A percentile compares a stretch with the other conserved stretches of the same genome.
These are phyloP conservation scores for Rhodotorula sp. DNA, from an alignment of 1,284 basidiomycete genomes.

Conservation along the genomic window DNA sequence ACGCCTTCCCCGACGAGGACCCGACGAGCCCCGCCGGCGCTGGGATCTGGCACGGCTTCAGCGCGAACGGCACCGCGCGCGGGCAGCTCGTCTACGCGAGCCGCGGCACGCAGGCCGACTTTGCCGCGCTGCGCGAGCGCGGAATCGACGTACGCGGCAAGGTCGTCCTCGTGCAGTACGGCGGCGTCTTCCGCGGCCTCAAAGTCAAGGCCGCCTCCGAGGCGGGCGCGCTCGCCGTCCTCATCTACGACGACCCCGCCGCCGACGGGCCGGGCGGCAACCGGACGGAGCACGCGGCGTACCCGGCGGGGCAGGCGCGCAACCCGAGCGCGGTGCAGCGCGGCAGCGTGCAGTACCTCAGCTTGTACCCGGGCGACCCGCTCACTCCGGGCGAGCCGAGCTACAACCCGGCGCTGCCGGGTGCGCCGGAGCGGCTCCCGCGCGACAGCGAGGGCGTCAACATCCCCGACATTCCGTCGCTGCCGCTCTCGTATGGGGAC, in stretches of 20 bases:
- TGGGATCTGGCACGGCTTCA: slow-evolving; percentile 54
- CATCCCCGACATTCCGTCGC: slow-evolving; percentile 56
- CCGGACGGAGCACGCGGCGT: slow-evolving; percentile 50
- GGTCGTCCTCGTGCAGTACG: slow-evolving; percentile 81
- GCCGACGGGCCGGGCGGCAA: slow-evolving; percentile 70
- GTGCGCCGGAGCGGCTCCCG: slow-evolving; percentile 62
- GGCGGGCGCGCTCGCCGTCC: slow-evolving; percentile 64
- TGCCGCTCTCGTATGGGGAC: slow-evolving; percentile 58
- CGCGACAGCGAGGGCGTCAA: slow-evolving; percentile 54
- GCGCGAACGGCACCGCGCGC: slow-evolving; percentile 48
- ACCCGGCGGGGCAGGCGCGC: slow-evolving; percentile 84
- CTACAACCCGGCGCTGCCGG: slow-evolving; percentile 60
- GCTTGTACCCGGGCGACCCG: slow-evolving; percentile 76
- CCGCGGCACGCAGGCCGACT: slow-evolving; percentile 77
- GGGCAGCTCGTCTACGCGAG: slow-evolving; percentile 79
- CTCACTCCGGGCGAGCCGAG: slow-evolving; percentile 84
- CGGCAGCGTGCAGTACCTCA: slow-evolving; percentile 81
- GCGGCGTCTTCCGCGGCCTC: slow-evolving; percentile 76
- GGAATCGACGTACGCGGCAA: slow-evolving; percentile 76
- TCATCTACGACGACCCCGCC: slow-evolving; percentile 84
- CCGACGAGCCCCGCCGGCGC: slow-evolving; percentile 50
- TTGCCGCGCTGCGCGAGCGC: slow-evolving; percentile 60
- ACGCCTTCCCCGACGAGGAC: slow-evolving; percentile 52
- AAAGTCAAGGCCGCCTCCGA: slow-evolving; percentile 81
- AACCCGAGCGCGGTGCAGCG: slow-evolving; percentile 76